Base-by-base conservation (phyloP, 1,284 basidiomycete genomes). In the Melampsora medusae region DNA sequence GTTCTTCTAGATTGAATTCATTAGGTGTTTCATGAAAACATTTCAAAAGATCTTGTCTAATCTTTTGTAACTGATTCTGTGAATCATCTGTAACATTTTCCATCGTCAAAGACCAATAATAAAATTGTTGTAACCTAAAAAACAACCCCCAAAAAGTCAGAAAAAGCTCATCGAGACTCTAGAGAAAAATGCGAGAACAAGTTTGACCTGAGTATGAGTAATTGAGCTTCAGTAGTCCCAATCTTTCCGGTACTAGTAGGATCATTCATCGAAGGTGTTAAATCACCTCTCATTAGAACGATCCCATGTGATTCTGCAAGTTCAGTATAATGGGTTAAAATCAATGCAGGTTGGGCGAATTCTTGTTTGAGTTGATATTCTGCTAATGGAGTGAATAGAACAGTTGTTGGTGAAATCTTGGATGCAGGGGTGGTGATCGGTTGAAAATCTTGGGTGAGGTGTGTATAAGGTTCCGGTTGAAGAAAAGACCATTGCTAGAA, bases 241-340 rank as follows among this genome's bases (percentile, higher is more conserved):
- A 72, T 64, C 79, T 78, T 83, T 80, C 72, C 81, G 78, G 49
- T 79, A 80, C 50, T 78, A 75, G 42, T 76, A 65, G 83, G 80
- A 65, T 82, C 81, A n/a, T 84, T 82, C n/a, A 87, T 83, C 2
- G 87, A 84, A 1, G 91, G 89, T 0, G 93, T 93, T 78, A 98
- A 90, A 83, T 98, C 96, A 22, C 96, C 97, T 49, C 94, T 87
- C 84, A 98, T 87, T 7, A 99, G 87, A 0, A 97, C 92, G 59
- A 91, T 82, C 17, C 88, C 89, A 82, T 98, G 95, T 6, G 90
- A 90, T 33, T 86, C 82, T 0, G 90, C 88, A 7, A 99, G 84
- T 81, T 99, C 96, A 53, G 95, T 91, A 84, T 98, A 97, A 83
- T 93, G 89, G 6, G 96, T 97, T 65, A 98, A 82, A 48, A 92